phyloP scores from a whole-genome alignment of 2,329 filamentous ascomycete species.

The Sphaerostilbella broomeana region DNA sequence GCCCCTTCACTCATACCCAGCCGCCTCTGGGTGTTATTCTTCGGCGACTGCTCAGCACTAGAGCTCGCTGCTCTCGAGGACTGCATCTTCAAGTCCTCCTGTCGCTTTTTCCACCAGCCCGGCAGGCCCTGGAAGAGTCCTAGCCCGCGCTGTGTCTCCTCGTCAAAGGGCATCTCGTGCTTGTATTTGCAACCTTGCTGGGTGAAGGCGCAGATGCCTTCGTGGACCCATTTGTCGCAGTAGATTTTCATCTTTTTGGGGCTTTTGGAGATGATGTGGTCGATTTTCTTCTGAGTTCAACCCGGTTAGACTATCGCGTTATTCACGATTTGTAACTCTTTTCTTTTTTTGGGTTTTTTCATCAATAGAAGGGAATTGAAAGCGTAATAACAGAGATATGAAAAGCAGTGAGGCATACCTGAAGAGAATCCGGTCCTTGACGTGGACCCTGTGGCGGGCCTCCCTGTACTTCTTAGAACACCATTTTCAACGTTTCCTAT shows the following conservation, averaged over 20 bases:
- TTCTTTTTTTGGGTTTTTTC: no score
- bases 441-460: constrained; percentile 14
- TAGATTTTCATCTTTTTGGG: constrained; percentile 59
- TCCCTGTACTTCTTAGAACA: constrained; percentile 21
- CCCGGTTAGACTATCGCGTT: no score
- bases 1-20: background rate
- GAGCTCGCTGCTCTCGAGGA: background rate
- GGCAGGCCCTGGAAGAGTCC: constrained; percentile 64
- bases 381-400: no score
- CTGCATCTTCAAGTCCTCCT: constrained; percentile 35
- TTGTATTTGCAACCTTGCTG: constrained; percentile 85
- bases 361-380: no score
- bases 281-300: constrained; percentile 30
- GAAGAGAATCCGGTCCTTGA: constrained; percentile 25
- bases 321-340: no score
- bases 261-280: constrained; percentile 25
- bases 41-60: constrained; percentile 1
- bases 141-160: constrained; percentile 57
- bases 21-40: background rate
- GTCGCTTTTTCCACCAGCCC: constrained; percentile 51
- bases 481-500: constrained; percentile 24
- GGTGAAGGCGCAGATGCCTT: constrained; percentile 75
- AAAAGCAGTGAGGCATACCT: constrained; percentile 27
- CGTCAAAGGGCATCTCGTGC: constrained; percentile 78
- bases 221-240: constrained; percentile 86